Percentiles rank a stretch among this genome's conserved stretches.
Conservation (phyloP, 441 rosid species). For the Pelargonium australe region DNA sequence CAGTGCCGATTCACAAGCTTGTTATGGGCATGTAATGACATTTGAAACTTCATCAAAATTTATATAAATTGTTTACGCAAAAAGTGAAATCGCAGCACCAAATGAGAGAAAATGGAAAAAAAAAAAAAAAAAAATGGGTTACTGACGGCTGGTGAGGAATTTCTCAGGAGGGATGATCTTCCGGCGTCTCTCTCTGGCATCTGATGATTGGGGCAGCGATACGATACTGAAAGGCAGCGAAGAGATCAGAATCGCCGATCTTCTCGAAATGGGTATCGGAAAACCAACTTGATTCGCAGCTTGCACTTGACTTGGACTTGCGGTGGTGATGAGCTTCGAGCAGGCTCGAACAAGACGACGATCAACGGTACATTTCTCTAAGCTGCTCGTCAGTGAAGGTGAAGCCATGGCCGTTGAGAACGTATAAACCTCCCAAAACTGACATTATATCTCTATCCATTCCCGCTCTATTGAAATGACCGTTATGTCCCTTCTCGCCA, state of each 20-base stretch:
- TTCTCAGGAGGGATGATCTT: slow-evolving; percentile 68
- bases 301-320: neutral
- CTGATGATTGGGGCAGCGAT: slow-evolving; percentile 36
- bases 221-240: slow-evolving; percentile 6
- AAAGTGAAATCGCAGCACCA: neutral
- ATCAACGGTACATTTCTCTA: slow-evolving; percentile 4
- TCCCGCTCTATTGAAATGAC: neutral
- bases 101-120: neutral
- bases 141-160: slow-evolving; percentile 48
- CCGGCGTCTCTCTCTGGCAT: slow-evolving; percentile 74
- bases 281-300: neutral
- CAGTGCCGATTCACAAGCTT: no score
- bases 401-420: slow-evolving; percentile 6
- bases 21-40: neutral
- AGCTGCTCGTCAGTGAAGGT: slow-evolving; percentile 2
- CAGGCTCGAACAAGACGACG: neutral
- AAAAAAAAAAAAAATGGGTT: slow-evolving; percentile 10
- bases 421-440: neutral
- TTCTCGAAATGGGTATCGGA: slow-evolving; percentile 8
- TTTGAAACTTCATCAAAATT: neutral
- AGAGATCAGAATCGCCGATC: slow-evolving; percentile 5
- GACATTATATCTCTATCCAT: neutral
- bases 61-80: neutral
- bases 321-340: neutral
- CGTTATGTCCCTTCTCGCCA: neutral